Percentiles rank a stretch among this genome's conserved stretches.
These are phyloP conservation scores for Petunia axillaris DNA, from an alignment of 257 asterid genomes.

Conservation along the genomic window DNA sequence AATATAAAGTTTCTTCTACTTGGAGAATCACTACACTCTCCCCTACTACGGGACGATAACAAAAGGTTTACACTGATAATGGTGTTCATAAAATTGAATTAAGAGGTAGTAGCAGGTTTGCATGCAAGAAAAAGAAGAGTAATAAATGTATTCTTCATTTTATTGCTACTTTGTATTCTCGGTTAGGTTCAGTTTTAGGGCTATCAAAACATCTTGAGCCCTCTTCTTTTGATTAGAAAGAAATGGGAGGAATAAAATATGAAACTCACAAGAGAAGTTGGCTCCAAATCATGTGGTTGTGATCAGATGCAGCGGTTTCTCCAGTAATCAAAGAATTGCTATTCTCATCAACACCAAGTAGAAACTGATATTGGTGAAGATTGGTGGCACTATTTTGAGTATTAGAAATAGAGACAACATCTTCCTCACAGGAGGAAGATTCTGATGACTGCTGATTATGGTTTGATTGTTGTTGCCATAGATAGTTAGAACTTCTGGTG, in stretches of 20 bases:
- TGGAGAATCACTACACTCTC: background rate
- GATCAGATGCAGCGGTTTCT: slow-evolving; percentile 13
- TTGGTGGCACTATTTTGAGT: slow-evolving; percentile 14
- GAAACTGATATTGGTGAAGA: slow-evolving; percentile 15
- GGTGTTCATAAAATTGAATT: background rate
- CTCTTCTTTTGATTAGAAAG: background rate
- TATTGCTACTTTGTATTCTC: background rate
- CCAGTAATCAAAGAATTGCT: slow-evolving; percentile 14
- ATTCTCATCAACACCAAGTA: slow-evolving; percentile 23
- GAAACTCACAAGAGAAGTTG: slow-evolving; percentile 30
- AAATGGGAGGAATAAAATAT: too few relatives aligned
- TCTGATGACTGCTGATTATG: slow-evolving; percentile 7
- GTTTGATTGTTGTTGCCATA: slow-evolving; percentile 1
- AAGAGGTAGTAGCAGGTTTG: background rate
- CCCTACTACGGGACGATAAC: background rate
- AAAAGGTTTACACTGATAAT: background rate
- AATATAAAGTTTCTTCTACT: too few relatives aligned
- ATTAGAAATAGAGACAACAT: slow-evolving; percentile 31
- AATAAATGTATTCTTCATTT: background rate
- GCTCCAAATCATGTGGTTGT: slow-evolving; percentile 30
- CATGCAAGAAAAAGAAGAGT: background rate
- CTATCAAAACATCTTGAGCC: background rate
- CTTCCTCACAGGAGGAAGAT: slow-evolving; percentile 31
- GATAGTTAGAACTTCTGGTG: slow-evolving; percentile 3
- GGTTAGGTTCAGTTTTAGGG: background rate